Base-by-base conservation (phyloP, 192 early-diverging fungal species). In the Umbelopsis ramanniana region DNA sequence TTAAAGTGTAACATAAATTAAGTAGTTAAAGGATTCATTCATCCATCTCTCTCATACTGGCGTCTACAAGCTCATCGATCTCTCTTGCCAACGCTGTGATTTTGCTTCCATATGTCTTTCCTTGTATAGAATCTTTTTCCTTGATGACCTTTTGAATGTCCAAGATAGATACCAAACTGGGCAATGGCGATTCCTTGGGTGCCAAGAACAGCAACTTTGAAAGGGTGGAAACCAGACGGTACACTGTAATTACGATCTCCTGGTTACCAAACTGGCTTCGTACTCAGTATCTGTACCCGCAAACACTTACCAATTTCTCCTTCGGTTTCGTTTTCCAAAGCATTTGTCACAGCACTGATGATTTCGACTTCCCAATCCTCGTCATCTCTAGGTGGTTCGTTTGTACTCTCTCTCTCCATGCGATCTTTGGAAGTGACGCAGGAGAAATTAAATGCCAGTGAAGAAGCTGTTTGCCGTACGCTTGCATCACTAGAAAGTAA, bases 281-380 rank as follows among this genome's bases (percentile, higher is more conserved):
- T 17, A 46, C 0, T 21, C 3, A 43, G 40, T 43, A 43, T 6
- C n/a, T 63, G 66, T 19, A 24, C 15, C n/a, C 0, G 14, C 22
- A 24, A 12, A n/a, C 14, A 71, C 81, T 78, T 70, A 87, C 85
- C 76, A 53, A 88, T 90, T 67, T 89, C 88, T 45, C 88, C 84
- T 12, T 83, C 81, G n/a, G 72, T 71, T 57, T 87, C 87, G 26
- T 85, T 82, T 38, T 85, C 82, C n/a, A 94, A 67, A 12, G 90
- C 88, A 17, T 84, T 81, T 0, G 76, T 73, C 43, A 91, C 76
- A 2, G 92, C 93, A 48, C 90, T 89, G 10, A 88, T 76, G 47
- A 91, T 70, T 69, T 94, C 92, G 17, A 83, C 74, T 24, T 79
- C 73, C 93, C 93, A 94, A 38, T 92, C 91, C 76, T 91, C 90